Evolutionary conservation across 345 rosid species (phyloP), one percentile per base, ranked within the genome.

Genomic region (Pugionium cornutum): DNA sequence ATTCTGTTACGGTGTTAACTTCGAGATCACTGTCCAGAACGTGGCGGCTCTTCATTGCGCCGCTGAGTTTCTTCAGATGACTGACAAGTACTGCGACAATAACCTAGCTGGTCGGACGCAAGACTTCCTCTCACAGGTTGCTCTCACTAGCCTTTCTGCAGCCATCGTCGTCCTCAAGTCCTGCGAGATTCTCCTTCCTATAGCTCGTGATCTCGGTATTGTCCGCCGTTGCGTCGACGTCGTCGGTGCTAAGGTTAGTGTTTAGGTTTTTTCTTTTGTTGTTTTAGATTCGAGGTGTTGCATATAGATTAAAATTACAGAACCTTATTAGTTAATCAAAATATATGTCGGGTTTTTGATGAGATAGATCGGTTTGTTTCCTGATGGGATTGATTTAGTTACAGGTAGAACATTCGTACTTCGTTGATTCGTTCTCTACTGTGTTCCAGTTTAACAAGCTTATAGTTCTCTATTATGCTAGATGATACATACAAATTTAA

Each of bases 1-100:
- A 11, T 94, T 94, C 80, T 94, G 99, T 75, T 94, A 94, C 58
- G 87, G 97, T 0, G 88, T 94, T 52, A 94, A 94, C 82, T 94
- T 94, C 18, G 99, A 94, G 72, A 90, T 90, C 70, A 94, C 96
- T 0, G 97, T 94, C 5, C 90, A 94, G 42, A 94, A 94, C 76
- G 95, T 89, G 9, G 97, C 96, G 1, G 90, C 95, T 45, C 92
- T 94, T 43, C 89, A 77, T 9, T 94, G 99, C 50, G 92, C 99
- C 0, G 94, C 91, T 0, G 97, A 89, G 77, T 88, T 81, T 67
- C 92, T 94, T 2, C 83, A 94, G 63, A 94, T 94, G 99, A 88
- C 90, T 0, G 92, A 90, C 34, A 69, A 67, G 6, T 94, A 85
- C 56, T 86, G 96, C 64, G 84, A 77, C 57, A 81, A 59, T 70